A percentile compares a stretch with the other conserved stretches of the same genome.
Conservation (phyloP, 495 filamentous ascomycete genomes). For the Trichoderma gamsii region DNA sequence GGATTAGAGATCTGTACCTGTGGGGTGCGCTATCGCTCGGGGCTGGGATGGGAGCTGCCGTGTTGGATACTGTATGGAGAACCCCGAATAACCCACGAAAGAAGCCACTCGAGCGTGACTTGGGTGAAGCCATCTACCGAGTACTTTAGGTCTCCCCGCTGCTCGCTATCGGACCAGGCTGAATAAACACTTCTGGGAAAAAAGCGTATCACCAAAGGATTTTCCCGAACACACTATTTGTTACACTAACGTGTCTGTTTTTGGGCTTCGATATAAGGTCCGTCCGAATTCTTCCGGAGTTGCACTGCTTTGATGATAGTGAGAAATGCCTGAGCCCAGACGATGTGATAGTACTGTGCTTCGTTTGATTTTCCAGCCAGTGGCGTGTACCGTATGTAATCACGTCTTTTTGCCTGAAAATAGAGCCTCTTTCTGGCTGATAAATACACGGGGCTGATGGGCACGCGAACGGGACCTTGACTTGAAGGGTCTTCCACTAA, state of each 20-base stretch:
- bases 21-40: slow-evolving; percentile 8
- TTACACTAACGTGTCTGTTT: background rate
- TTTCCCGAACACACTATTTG: background rate
- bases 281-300: background rate
- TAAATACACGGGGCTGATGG: background rate
- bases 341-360: background rate
- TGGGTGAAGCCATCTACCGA: background rate
- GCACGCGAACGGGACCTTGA: background rate
- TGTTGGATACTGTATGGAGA: slow-evolving; percentile 9
- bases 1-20: background rate
- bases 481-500: background rate
- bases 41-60: background rate
- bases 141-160: background rate
- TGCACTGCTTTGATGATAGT: background rate
- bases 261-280: background rate
- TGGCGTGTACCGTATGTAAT: background rate
- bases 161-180: background rate
- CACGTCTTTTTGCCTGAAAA: background rate
- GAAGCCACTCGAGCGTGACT: background rate
- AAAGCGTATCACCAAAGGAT: background rate
- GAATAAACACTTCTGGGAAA: background rate
- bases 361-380: background rate
- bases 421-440: background rate
- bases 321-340: background rate
- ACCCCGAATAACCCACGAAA: background rate